A percentile compares a stretch with the other conserved stretches of the same genome.
These are phyloP conservation scores for Viscum album DNA, from an alignment of 177 flowering plant species.

Conservation along the genomic window DNA sequence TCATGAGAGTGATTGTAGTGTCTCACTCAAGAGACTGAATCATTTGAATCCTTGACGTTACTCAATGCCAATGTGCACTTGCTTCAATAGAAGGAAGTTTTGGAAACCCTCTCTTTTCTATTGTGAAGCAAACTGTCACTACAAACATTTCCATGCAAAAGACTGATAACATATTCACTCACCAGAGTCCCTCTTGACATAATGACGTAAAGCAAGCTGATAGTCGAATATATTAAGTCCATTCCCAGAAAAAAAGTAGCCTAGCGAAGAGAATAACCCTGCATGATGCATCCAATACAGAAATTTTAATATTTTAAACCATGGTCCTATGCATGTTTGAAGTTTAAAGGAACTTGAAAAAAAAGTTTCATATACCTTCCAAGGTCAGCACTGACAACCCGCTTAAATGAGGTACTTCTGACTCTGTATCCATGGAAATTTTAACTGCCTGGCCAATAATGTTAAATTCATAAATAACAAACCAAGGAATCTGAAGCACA, in stretches of 20 bases:
- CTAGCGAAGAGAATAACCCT: constrained; percentile 71
- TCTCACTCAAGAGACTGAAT: too few species aligned
- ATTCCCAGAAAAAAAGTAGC: constrained; percentile 64
- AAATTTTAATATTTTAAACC: constrained; percentile 3
- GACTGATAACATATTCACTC: constrained; percentile 14
- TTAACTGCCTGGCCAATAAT: constrained; percentile 51
- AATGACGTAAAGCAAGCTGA: constrained; percentile 61
- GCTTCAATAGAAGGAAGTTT: too few species aligned
- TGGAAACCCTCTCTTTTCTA: too few species aligned
- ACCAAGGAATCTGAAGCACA: not conserved
- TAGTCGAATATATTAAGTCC: constrained; percentile 57
- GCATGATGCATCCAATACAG: constrained; percentile 14
- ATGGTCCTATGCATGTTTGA: not conserved
- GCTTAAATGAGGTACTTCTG: constrained; percentile 41
- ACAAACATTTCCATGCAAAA: too few species aligned
- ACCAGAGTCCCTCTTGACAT: constrained; percentile 52
- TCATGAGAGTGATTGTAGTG: too few species aligned
- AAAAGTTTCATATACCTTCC: constrained; percentile 41
- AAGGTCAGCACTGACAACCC: constrained; percentile 50
- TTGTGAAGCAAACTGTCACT: too few species aligned
- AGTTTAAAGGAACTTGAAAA: not conserved
- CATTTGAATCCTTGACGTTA: too few species aligned
- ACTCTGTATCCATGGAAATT: constrained; percentile 60
- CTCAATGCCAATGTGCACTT: too few species aligned
- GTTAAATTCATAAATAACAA: not conserved